phyloP scores from a whole-genome alignment of 1,139 yeast species.

The Spencermartinsiella ligniputridi region DNA sequence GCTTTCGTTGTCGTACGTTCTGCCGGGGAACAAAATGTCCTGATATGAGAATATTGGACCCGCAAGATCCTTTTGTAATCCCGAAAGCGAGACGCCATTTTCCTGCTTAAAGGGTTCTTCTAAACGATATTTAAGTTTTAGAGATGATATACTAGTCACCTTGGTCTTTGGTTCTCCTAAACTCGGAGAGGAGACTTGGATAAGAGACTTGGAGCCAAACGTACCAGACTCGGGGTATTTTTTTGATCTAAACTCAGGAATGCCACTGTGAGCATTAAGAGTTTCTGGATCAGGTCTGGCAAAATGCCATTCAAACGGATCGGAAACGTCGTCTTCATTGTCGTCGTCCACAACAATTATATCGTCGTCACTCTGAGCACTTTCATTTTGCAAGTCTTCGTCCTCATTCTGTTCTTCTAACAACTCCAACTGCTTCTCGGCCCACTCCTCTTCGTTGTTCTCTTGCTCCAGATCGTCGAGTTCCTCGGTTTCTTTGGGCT shows the following conservation, averaged over 20 bases:
- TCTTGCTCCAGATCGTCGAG: slow-evolving; percentile 13
- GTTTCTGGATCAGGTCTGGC: slow-evolving; percentile 47
- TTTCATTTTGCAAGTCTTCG: slow-evolving; percentile 28
- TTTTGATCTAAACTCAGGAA: not conserved
- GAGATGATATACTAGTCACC: slow-evolving; percentile 5
- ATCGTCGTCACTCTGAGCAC: slow-evolving; percentile 28
- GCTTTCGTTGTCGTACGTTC: slow-evolving; percentile 39
- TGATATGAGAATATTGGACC: slow-evolving; percentile 68
- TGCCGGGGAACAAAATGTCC: slow-evolving; percentile 65
- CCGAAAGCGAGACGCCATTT: slow-evolving; percentile 29
- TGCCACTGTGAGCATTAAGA: slow-evolving; percentile 29
- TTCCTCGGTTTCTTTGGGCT: not conserved
- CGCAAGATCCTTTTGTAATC: slow-evolving; percentile 42
- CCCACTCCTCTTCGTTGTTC: slow-evolving; percentile 5
- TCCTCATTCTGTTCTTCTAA: slow-evolving; percentile 23
- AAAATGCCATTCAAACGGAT: slow-evolving; percentile 74
- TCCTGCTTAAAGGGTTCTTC: slow-evolving; percentile 23
- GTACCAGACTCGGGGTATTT: slow-evolving; percentile 7
- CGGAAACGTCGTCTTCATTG: slow-evolving; percentile 39
- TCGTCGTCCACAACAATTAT: slow-evolving; percentile 38
- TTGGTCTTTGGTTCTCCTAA: slow-evolving; percentile 1
- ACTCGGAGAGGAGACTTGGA: slow-evolving; percentile 1
- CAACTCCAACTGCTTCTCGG: slow-evolving; percentile 5
- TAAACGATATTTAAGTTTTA: slow-evolving; percentile 30
- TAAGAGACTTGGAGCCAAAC: slow-evolving; percentile 10